Base-by-base conservation (phyloP, 2,329 filamentous ascomycete genomes). In the Rugonectria rugulosa region DNA sequence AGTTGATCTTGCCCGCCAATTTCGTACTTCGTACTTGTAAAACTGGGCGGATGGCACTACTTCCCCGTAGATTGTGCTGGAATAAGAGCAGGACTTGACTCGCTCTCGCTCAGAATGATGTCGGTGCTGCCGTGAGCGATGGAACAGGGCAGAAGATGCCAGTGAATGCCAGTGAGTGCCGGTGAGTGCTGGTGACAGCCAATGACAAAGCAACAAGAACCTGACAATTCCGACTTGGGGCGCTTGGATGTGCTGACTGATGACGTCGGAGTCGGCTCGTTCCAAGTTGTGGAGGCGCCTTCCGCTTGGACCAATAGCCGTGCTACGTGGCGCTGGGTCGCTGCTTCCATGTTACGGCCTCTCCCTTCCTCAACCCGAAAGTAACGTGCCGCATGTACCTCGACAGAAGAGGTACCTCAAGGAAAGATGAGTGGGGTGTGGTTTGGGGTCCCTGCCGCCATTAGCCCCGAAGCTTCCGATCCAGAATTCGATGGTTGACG, bases 401-500 rank as follows among this genome's bases (percentile, higher is more conserved):
- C n/a, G n/a, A n/a, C n/a, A n/a, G n/a, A n/a, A n/a, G n/a, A n/a
- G n/a, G n/a, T n/a, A n/a, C n/a, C n/a, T n/a, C n/a, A n/a, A n/a
- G n/a, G n/a, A n/a, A n/a, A n/a, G n/a, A n/a, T n/a, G n/a, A n/a
- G n/a, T n/a, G n/a, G n/a, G n/a, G n/a, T n/a, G n/a, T n/a, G 19
- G 38, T 51, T 52, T 56, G 58, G 56, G 9, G 48, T 29, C 48
- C 53, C 20, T 40, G 14, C 47, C 42, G 19, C 27, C 21, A n/a
- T 51, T n/a, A n/a, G n/a, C n/a, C 45, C 53, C 62, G 54, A 32
- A 38, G 24, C 42, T 53, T 59, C 55, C 61, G 62, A 60, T 63
- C 42, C 20, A 51, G 20, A 36, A 14, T 48, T 36, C 57, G 42
- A 55, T 56, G 34, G 40, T 60, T 66, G 61, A 66, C 64, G 64